Base-by-base conservation (phyloP, 805 yeast species). In the Komagataella mondaviorum region DNA sequence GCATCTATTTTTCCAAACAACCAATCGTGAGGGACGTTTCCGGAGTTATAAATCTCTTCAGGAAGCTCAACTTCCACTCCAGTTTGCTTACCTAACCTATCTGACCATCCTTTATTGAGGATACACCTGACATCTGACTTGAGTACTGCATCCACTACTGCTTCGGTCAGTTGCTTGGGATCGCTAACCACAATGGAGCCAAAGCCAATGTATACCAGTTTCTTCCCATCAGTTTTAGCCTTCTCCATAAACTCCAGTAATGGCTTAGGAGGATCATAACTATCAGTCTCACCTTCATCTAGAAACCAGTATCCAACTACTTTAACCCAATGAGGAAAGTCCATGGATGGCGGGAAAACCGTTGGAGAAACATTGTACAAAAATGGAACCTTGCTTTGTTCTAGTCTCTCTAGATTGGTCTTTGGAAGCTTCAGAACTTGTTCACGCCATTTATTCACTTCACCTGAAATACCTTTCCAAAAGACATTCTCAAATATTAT, bases 301-400 rank as follows among this genome's bases (percentile, higher is more conserved):
- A 91, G 70, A 58, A 88, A 87, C 98, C 98, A 91, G 63, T 91
- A 91, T 0, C 98, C 98, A 0, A 96, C 87, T 8, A 90, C 96
- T 58, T 76, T 85, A n/a, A 91, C 78, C 97, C 97, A 91, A 63
- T 88, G 96, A 14, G 88, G 84, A 65, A 85, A 90, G 65, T 91
- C 98, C 46, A 89, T 85, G 2, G 96, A 83, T 0, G 97, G 96
- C 1, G 96, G 96, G 57, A 91, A 80, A 2, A 91, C 85, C 0
- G 84, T 72, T 3, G 96, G 96, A 1, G 96, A 86, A 1, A 91
- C 82, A 59, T 87, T 89, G 64, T 91, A 91, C 56, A 91, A 65
- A 61, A 91, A 91, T 3, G 98, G 98, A 7, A 88, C 83, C 54
- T 82, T 83, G 48, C 77, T 73, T 63, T 85, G 96, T 55, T 83